Conservation (phyloP, 768 basidiomycete species). For the Leccinum aurantiacum region DNA sequence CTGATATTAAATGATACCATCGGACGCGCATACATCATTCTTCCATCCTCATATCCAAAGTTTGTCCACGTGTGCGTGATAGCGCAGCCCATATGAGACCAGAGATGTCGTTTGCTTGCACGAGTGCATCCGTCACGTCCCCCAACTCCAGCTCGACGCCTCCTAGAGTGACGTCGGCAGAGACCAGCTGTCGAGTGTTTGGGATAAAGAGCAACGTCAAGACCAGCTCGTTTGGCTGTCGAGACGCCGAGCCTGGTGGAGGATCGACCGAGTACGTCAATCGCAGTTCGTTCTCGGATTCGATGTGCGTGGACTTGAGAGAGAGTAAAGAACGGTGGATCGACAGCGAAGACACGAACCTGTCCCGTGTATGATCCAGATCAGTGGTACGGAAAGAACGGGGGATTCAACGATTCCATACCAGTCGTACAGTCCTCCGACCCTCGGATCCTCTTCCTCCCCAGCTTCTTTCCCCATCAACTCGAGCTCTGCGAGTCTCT, state of each 20-base stretch:
- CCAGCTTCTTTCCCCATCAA: constrained; percentile 48
- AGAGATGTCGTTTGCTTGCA: constrained; percentile 63
- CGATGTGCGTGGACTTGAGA: constrained; percentile 56
- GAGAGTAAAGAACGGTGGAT: constrained; percentile 63
- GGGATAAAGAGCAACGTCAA: constrained; percentile 68
- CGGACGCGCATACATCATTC: not conserved
- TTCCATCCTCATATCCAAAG: not conserved
- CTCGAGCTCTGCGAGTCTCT: constrained; percentile 57
- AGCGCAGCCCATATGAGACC: constrained; percentile 64
- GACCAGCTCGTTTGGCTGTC: constrained; percentile 37
- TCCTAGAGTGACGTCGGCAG: constrained; percentile 56
- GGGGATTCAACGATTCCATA: constrained; percentile 33
- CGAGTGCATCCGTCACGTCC: constrained; percentile 60
- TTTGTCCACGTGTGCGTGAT: constrained; percentile 38
- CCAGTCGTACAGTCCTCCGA: constrained; percentile 71
- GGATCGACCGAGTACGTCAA: constrained; percentile 58
- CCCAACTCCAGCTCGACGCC: constrained; percentile 53
- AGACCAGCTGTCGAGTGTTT: constrained; percentile 63
- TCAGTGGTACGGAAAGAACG: constrained; percentile 1
- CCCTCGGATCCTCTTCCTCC: constrained; percentile 62
- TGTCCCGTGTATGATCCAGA: constrained; percentile 25
- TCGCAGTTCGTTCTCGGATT: constrained; percentile 76
- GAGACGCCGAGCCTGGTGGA: constrained; percentile 25
- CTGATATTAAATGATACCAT: not conserved
- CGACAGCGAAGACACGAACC: constrained; percentile 69